phyloP scores from a whole-genome alignment of 805 yeast species.

The Spathaspora boniae region DNA sequence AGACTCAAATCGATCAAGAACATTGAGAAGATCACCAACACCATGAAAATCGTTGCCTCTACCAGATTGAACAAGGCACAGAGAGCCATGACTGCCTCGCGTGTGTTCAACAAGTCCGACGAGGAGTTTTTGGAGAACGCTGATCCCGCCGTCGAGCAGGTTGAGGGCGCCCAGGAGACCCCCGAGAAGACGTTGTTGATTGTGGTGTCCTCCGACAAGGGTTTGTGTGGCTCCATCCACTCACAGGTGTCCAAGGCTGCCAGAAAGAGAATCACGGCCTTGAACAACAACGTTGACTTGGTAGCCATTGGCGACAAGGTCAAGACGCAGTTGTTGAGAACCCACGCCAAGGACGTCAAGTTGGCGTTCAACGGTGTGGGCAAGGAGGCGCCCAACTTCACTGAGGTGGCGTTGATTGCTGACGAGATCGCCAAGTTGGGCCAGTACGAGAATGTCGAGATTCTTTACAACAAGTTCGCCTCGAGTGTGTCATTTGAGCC shows the following conservation, averaged over 20 bases:
- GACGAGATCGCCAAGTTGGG: constrained; percentile 73
- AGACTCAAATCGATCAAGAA: constrained; percentile 98
- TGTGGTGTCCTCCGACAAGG: constrained; percentile 95
- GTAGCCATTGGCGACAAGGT: constrained; percentile 94
- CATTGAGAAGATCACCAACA: constrained; percentile 98
- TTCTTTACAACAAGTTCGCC: constrained; percentile 83
- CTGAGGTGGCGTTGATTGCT: constrained; percentile 84
- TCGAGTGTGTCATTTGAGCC: constrained; percentile 92
- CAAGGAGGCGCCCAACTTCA: constrained; percentile 93
- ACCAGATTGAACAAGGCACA: constrained; percentile 95
- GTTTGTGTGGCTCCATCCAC: constrained; percentile 98
- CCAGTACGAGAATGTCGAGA: constrained; percentile 72
- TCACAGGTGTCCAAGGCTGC: constrained; percentile 90
- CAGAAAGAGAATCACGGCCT: constrained; percentile 59
- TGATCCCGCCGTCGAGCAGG: constrained; percentile 53
- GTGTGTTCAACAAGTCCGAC: constrained; percentile 80
- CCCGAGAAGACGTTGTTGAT: constrained; percentile 70
- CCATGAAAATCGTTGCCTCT: constrained; percentile 99
- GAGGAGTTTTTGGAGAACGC: constrained; percentile 74
- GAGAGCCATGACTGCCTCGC: constrained; percentile 85
- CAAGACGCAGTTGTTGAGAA: constrained; percentile 84
- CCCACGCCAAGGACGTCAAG: constrained; percentile 63
- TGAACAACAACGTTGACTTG: constrained; percentile 65
- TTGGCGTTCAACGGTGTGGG: constrained; percentile 89
- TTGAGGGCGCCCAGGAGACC: constrained; percentile 15